Percentiles rank a stretch among this genome's conserved stretches.
phyloP scores from a whole-genome alignment of 2,329 filamentous ascomycete species.

The Penicillium polonicum region DNA sequence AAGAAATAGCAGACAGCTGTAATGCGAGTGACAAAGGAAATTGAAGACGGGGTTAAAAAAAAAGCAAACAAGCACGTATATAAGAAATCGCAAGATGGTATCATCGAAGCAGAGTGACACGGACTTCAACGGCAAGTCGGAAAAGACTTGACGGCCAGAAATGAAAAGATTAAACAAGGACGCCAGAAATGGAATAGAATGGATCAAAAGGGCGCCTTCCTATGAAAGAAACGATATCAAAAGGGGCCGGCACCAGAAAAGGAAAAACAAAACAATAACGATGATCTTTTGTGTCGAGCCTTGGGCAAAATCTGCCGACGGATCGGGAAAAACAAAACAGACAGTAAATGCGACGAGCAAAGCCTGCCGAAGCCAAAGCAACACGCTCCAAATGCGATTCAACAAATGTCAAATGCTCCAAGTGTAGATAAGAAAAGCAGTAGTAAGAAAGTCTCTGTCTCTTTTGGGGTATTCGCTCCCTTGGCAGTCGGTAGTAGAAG shows the following conservation, averaged over 20 bases:
- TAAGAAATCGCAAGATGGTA: slow-evolving; percentile 38
- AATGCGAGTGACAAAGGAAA: slow-evolving; percentile 14
- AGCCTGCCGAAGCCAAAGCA: slow-evolving; percentile 32
- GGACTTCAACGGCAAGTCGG: slow-evolving; percentile 21
- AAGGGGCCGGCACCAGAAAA: slow-evolving; percentile 18
- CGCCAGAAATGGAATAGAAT: slow-evolving; percentile 25
- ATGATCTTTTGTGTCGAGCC: slow-evolving; percentile 17
- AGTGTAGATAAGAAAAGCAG: slow-evolving; percentile 9
- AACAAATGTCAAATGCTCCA: slow-evolving; percentile 26
- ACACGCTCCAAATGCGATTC: slow-evolving; percentile 39
- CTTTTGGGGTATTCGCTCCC: slow-evolving; percentile 9
- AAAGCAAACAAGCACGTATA: slow-evolving; percentile 8
- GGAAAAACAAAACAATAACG: slow-evolving; percentile 8
- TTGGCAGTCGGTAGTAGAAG: slow-evolving; percentile 4
- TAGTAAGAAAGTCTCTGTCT: slow-evolving; percentile 15
- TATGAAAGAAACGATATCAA: slow-evolving; percentile 21
- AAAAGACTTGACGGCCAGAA: slow-evolving; percentile 13
- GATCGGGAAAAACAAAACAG: slow-evolving; percentile 15
- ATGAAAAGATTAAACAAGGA: slow-evolving; percentile 22
- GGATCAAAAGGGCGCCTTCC: slow-evolving; percentile 27
- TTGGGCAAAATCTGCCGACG: slow-evolving; percentile 12
- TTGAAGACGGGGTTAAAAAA: background rate
- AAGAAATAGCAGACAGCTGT: background rate
- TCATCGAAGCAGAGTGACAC: slow-evolving; percentile 37
- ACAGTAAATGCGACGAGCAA: slow-evolving; percentile 26